Conservation (phyloP, 805 yeast species). For the Starmerella apis region DNA sequence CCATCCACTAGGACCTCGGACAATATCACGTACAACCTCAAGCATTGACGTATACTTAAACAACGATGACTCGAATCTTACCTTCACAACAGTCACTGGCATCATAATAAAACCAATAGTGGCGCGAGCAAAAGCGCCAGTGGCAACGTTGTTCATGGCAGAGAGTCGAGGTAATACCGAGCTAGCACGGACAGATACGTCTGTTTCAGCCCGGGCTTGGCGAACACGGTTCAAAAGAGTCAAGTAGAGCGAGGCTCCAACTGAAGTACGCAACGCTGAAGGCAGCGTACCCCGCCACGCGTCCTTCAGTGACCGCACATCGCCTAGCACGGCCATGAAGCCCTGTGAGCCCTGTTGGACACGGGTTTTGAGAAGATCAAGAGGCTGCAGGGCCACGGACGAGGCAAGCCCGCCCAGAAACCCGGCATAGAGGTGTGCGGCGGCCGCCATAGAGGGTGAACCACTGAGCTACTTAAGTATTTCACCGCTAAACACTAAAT, state of each 20-base stretch:
- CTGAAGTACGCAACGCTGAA: conserved; percentile 76
- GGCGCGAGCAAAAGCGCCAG: conserved; percentile 74
- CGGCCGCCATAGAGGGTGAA: conserved; percentile 7
- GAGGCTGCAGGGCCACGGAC: conserved; percentile 72
- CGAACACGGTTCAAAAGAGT: conserved; percentile 48
- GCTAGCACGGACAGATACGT: conserved; percentile 9
- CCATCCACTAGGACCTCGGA: conserved; percentile 39
- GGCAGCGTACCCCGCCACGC: conserved; percentile 91
- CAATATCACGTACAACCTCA: conserved; percentile 52
- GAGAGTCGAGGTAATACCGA: conserved; percentile 56
- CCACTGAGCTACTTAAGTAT: neutral
- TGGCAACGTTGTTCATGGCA: conserved; percentile 53
- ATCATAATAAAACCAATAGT: conserved; percentile 76
- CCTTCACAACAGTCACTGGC: conserved; percentile 90
- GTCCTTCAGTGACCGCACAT: conserved; percentile 16
- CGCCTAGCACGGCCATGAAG: conserved; percentile 22
- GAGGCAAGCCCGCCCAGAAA: conserved; percentile 76
- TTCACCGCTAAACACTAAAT: neutral
- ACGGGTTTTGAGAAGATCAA: conserved; percentile 80
- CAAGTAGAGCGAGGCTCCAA: conserved; percentile 81
- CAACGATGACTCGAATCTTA: conserved; percentile 73
- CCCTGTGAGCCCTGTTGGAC: conserved; percentile 49
- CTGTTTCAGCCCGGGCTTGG: conserved; percentile 13
- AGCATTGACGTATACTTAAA: conserved; percentile 57
- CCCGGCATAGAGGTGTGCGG: conserved; percentile 61